Base-by-base conservation (phyloP, 2,329 filamentous ascomycete species). In the Colletotrichum eremochloae region DNA sequence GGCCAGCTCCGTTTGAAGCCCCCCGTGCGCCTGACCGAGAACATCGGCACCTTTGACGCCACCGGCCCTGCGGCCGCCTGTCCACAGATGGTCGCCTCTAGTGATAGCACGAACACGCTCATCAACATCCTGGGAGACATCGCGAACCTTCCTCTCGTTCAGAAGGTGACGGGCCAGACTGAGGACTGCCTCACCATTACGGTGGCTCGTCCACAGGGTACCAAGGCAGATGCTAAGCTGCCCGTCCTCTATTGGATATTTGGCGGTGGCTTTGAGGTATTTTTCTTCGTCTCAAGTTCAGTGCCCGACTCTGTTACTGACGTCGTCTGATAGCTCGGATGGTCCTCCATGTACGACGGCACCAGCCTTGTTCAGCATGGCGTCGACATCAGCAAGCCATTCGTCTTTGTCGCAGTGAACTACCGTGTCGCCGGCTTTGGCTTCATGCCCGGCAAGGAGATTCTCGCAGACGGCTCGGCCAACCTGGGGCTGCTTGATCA, bases 381-480 rank as follows among this genome's bases (percentile, higher is more conserved):
- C 2, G 75, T 86, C 67, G 68, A 77, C 9, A 75, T 86, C 52
- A 84, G 84, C 40, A 88, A 91, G 77, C 87, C 89, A 0, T 85
- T 93, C 63, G 82, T 93, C 50, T 90, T 89, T 61, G 90, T 93
- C 0, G 85, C 87, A 0, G 87, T 92, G 73, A 92, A 92, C 77
- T 92, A 93, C 79, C 88, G 90, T 0, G 82, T 91, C 3, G 87
- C 86, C 20, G 89, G 86, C 0, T 92, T 91, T 74, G 91, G 90
- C 0, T 92, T 91, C 78, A 74, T 92, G 73, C 83, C 86, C 0
- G 89, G 89, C 0, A 84, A 84, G 60, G 88, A 91, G 75, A 82
- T 91, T 36, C 79, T 87, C 4, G 81, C 82, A 4, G 88, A 90
- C 71, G 89, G 88, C 0, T 83, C 86, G 3, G 78, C 86, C 1